Evolutionary conservation across 116 monocot genomes (phyloP).

Genomic region (Papilionanthe hybrid): DNA sequence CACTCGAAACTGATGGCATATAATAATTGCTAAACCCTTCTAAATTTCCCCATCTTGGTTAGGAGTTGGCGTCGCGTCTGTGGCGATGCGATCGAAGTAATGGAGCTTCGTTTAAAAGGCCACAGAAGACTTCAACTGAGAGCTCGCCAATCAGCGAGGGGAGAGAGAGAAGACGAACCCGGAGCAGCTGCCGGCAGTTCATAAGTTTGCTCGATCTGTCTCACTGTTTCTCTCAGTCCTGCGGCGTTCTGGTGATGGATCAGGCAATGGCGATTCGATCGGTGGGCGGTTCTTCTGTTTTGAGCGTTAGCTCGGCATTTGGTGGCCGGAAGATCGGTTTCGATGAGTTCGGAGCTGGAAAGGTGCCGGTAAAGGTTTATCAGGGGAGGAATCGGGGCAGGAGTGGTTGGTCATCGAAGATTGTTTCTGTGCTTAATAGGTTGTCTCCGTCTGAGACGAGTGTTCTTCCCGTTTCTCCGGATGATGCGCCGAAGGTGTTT

Average conservation of each 20-base stretch:
- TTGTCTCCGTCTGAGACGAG: slow-evolving; percentile 22
- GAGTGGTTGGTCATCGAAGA: background rate
- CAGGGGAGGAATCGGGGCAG: slow-evolving; percentile 11
- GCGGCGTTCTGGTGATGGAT: slow-evolving; percentile 29
- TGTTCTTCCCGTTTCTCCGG: slow-evolving; percentile 54
- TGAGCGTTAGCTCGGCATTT: slow-evolving; percentile 18
- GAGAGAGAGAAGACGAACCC: background rate
- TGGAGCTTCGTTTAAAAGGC: background rate
- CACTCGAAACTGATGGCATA: background rate
- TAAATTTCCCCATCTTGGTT: background rate
- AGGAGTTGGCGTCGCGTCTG: background rate
- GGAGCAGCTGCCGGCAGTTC: background rate
- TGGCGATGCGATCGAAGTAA: background rate
- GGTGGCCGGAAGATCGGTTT: slow-evolving; percentile 10
- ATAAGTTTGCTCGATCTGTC: background rate
- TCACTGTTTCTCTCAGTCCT: background rate
- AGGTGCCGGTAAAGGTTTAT: slow-evolving; percentile 10
- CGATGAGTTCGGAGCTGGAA: slow-evolving; percentile 10
- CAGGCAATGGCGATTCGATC: slow-evolving; percentile 41
- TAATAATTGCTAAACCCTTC: background rate
- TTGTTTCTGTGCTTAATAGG: slow-evolving; percentile 40
- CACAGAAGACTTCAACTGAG: background rate
- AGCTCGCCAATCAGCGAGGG: background rate
- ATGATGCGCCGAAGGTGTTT: slow-evolving; percentile 53
- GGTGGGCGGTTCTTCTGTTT: slow-evolving; percentile 13